Evolutionary conservation across 768 basidiomycete genomes (phyloP).

Genomic region (Podaxis sp.): DNA sequence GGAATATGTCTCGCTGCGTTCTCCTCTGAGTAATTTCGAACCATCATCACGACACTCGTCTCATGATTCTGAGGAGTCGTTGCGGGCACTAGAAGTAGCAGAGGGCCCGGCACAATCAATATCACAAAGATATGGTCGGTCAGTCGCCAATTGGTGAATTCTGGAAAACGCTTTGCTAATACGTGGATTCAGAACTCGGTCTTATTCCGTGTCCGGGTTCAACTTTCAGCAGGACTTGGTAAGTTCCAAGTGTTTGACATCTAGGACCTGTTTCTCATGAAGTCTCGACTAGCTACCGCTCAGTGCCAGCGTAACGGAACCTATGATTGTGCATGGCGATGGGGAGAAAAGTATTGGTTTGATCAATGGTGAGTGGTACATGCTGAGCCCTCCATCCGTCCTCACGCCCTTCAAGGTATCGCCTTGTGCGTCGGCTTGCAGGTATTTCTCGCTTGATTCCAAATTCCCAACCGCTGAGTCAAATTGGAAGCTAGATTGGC

Average conservation of each 20-base stretch:
- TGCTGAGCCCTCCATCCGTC: not conserved
- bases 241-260: not conserved
- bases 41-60: conserved; percentile 41
- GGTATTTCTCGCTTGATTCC: conserved; percentile 35
- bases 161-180: not conserved
- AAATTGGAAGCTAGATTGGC: conserved; percentile 56
- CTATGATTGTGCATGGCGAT: conserved; percentile 48
- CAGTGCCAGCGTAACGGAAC: conserved; percentile 73
- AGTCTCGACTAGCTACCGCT: conserved; percentile 52
- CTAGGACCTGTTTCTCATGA: not conserved
- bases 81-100: conserved; percentile 77
- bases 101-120: conserved; percentile 48
- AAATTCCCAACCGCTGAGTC: not conserved
- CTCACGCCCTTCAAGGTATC: conserved; percentile 51
- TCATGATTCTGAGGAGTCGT: conserved; percentile 68
- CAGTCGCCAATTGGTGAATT: conserved; percentile 14
- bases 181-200: conserved; percentile 39
- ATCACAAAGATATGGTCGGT: conserved; percentile 37
- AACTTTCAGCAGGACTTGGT: conserved; percentile 73
- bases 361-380: conserved; percentile 61
- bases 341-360: conserved; percentile 76
- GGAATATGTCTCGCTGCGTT: conserved; percentile 47
- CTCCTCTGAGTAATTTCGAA: conserved; percentile 38
- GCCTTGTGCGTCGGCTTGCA: conserved; percentile 83
- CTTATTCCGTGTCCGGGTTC: conserved; percentile 74